Evolutionary conservation across 192 early-diverging fungal species (phyloP).

Genomic region (Geranomyces variabilis): DNA sequence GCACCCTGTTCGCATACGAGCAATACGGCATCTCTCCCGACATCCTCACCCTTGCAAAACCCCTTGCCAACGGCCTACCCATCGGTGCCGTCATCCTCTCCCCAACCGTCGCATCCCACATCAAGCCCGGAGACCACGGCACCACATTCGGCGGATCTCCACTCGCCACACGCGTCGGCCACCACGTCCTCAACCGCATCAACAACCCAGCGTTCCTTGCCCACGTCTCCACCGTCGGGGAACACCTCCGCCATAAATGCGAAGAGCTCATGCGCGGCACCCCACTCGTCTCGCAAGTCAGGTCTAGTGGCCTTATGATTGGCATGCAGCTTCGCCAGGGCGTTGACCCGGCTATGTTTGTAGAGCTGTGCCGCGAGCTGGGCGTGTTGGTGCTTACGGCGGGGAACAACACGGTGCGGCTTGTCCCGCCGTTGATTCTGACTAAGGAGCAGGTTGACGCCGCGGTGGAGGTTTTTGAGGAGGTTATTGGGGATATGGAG

Average conservation of each 20-base stretch:
- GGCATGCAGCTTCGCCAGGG: constrained; percentile 68
- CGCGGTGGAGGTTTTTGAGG: constrained; percentile 73
- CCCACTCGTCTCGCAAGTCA: constrained; percentile 70
- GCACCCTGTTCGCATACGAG: constrained; percentile 86
- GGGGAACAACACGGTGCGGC: constrained; percentile 84
- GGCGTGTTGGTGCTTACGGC: constrained; percentile 90
- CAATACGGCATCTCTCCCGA: constrained; percentile 79
- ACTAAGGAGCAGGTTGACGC: constrained; percentile 75
- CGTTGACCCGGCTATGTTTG: constrained; percentile 53
- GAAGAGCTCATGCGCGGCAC: constrained; percentile 49
- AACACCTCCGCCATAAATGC: constrained; percentile 54
- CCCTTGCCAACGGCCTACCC: constrained; percentile 94
- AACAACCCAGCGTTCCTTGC: constrained; percentile 71
- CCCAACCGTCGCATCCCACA: constrained; percentile 74
- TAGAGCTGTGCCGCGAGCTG: constrained; percentile 75
- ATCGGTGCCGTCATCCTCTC: constrained; percentile 90
- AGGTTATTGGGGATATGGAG: constrained; percentile 52
- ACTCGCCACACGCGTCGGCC: constrained; percentile 83
- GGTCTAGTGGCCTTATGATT: constrained; percentile 85
- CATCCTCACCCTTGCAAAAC: constrained; percentile 95
- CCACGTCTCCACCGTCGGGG: constrained; percentile 67
- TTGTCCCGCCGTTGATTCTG: constrained; percentile 89
- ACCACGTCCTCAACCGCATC: constrained; percentile 73
- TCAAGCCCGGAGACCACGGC: constrained; percentile 93
- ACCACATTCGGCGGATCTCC: constrained; percentile 98